These are phyloP conservation scores for Boletus rufocinnamomeus DNA, from an alignment of 768 basidiomycete species.

Conservation along the genomic window DNA sequence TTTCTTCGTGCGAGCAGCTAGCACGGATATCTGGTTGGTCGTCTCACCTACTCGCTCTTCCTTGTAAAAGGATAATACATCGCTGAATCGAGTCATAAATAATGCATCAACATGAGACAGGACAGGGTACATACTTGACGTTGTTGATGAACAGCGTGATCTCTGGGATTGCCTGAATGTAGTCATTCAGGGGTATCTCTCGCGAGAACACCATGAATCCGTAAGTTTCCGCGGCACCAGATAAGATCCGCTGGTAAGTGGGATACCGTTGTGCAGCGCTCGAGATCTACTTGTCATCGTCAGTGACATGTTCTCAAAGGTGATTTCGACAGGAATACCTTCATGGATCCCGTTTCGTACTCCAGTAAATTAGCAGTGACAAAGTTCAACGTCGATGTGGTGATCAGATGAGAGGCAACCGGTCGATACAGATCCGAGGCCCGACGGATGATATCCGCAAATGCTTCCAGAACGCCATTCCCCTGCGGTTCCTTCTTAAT, in stretches of 20 bases:
- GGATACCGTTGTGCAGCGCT: neutral
- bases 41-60: neutral
- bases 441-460: conserved; percentile 33
- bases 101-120: neutral
- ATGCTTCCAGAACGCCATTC: conserved; percentile 31
- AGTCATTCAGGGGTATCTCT: neutral
- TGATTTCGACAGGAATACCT: conserved; percentile 5
- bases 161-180: neutral
- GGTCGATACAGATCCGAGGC: conserved; percentile 27
- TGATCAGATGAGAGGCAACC: conserved; percentile 34
- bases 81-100: neutral
- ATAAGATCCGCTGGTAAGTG: neutral
- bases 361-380: conserved; percentile 24
- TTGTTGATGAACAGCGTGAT: neutral
- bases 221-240: neutral
- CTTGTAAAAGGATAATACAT: neutral
- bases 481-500: no score
- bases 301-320: neutral
- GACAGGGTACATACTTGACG: neutral
- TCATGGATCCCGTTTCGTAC: conserved; percentile 27
- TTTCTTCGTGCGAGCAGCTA: conserved; percentile 25
- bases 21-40: conserved; percentile 1
- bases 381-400: conserved; percentile 37
- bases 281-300: neutral
- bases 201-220: neutral